Evolutionary conservation across 1,284 basidiomycete genomes (phyloP).

Genomic region (Moesziomyces sp.): DNA sequence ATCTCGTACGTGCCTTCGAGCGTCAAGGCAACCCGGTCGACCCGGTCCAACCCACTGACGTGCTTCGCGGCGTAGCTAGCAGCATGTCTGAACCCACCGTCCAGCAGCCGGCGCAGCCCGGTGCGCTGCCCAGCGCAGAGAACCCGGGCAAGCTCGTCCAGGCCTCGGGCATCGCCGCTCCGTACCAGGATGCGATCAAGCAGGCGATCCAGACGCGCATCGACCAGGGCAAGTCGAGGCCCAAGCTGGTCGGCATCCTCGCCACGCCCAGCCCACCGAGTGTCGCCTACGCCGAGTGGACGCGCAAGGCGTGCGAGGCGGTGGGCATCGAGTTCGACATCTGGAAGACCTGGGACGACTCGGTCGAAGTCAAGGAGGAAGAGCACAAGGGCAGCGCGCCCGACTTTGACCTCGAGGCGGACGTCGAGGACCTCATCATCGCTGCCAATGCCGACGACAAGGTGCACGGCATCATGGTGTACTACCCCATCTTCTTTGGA

Average conservation of each 20-base stretch:
- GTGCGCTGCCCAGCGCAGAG: conserved; percentile 47
- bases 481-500: conserved; percentile 69
- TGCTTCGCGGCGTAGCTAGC: conserved; percentile 49
- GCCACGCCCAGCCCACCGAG: conserved; percentile 88
- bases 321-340: conserved; percentile 86
- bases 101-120: conserved; percentile 24
- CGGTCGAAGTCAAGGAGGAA: conserved; percentile 67
- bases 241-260: conserved; percentile 90
- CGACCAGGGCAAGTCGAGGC: conserved; percentile 66
- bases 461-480: conserved; percentile 94
- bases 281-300: conserved; percentile 91
- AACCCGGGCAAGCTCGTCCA: conserved; percentile 62
- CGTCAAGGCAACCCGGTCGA: conserved; percentile 21
- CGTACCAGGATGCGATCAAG: conserved; percentile 59
- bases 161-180: conserved; percentile 61
- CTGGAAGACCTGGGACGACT: conserved; percentile 67
- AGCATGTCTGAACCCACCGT: conserved; percentile 51
- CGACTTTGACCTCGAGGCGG: conserved; percentile 83
- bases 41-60: conserved; percentile 45
- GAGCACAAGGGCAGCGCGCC: conserved; percentile 74
- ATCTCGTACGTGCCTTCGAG: conserved; percentile 39
- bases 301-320: conserved; percentile 86
- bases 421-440: conserved; percentile 67
- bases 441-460: conserved; percentile 81
- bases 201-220: conserved; percentile 51